These are phyloP conservation scores for Chlorella sp. DNA, from an alignment of 139 green algal species.

Conservation along the genomic window DNA sequence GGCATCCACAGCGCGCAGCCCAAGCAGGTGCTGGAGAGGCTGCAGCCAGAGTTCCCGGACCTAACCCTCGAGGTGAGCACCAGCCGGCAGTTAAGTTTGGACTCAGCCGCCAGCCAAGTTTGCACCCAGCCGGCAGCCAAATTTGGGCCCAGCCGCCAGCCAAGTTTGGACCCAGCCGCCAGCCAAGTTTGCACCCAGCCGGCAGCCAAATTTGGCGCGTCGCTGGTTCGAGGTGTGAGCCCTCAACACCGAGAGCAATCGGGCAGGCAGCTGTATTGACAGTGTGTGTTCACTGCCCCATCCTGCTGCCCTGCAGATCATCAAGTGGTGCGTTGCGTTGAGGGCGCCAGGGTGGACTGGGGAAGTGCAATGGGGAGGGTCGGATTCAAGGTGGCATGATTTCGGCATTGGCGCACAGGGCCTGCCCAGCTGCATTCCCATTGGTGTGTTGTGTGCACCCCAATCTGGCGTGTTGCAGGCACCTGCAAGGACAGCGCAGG, in stretches of 20 bases:
- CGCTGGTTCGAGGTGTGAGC: too few relatives aligned
- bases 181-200: background rate
- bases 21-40: slow-evolving; percentile 10
- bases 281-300: background rate
- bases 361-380: background rate
- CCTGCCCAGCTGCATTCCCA: too few relatives aligned
- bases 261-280: too few relatives aligned
- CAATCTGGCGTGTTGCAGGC: background rate
- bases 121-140: too few relatives aligned
- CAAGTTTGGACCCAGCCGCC: too few relatives aligned
- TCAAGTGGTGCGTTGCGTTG: background rate
- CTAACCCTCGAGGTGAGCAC: background rate
- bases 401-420: too few relatives aligned
- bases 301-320: background rate
- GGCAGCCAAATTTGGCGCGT: background rate
- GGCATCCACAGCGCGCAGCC: background rate
- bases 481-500: background rate
- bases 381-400: too few relatives aligned
- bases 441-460: background rate
- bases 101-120: background rate
- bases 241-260: too few relatives aligned
- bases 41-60: slow-evolving; percentile 8
- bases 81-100: too few relatives aligned
- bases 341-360: background rate
- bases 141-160: background rate